Base-by-base conservation (phyloP, 2,329 filamentous ascomycete genomes). In the Claviceps cyperi region DNA sequence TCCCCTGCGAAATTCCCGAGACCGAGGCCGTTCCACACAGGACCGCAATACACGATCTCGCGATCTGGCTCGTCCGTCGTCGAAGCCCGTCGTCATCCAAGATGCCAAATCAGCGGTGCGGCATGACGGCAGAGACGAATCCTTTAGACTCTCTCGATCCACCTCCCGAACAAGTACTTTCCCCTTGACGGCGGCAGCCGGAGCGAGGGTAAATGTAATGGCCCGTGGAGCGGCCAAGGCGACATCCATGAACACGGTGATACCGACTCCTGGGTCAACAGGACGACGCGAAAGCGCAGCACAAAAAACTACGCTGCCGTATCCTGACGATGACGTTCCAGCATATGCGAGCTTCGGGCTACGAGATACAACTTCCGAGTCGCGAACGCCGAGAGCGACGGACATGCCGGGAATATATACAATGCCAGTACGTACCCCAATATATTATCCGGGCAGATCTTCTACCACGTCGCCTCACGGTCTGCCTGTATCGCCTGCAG, bases 1-100 rank as follows among this genome's bases (percentile, higher is more conserved):
- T 6, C 55, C 60, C 2, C 28, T 9, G 28, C 52, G 55, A 37
- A 44, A 47, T 13, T 59, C 53, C 48, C 61, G 47, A 57, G 61
- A 55, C 53, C 59, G 64, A 6, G 68, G 60, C 17, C 65, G 65
- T 36, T 69, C 68, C 2, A 66, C 64, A 24, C 69, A 71, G 19
- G 70, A 72, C 9, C 58, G 63, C 35, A 53, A 61, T 11, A 66
- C 60, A 50, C 58, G 57, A 2, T 55, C 60, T 19, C 54, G 61
- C 50, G 46, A 62, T 50, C 48, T 61, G 38, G 56, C 58, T 7
- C 56, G 58, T 37, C 62, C 60, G n/a, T 60, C 62, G 6, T 61
- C 63, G 32, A 65, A 64, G 50, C 66, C 67, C 1, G 53, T 65
- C 11, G 54, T 66, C 2, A 52, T 64, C 11, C 67, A 69, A 48